These are phyloP conservation scores for Asterella californica DNA, from an alignment of 225 moss, liverwort and hornwort species.

Conservation along the genomic window DNA sequence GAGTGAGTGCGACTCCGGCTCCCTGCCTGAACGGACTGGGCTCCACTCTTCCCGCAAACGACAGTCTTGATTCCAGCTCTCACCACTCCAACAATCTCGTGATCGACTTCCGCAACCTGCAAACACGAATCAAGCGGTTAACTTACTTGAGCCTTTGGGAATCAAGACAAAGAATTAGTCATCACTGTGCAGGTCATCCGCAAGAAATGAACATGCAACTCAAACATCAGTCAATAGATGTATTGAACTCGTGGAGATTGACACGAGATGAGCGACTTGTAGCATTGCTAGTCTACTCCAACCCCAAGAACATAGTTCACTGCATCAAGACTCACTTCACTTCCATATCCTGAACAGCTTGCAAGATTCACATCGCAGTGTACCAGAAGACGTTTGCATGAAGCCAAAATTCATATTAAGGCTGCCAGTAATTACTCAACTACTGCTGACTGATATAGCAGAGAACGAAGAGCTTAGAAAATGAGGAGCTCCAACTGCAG, in stretches of 20 bases:
- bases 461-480: not conserved
- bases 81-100: slow-evolving; percentile 69
- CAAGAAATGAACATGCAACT: not conserved
- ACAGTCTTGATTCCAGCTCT: slow-evolving; percentile 86
- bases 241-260: not conserved
- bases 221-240: not conserved
- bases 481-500: not conserved
- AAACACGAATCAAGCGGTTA: not conserved
- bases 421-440: not conserved
- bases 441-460: not conserved
- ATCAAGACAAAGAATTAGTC: not conserved
- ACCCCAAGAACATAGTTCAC: not conserved
- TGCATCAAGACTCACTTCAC: not conserved
- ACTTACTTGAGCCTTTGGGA: not conserved
- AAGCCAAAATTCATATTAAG: not conserved
- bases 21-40: slow-evolving; percentile 12
- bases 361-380: not conserved
- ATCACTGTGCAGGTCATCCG: not conserved
- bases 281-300: not conserved
- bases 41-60: slow-evolving; percentile 53
- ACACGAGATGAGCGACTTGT: not conserved
- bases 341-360: not conserved
- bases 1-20: slow-evolving; percentile 2
- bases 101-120: slow-evolving; percentile 77
- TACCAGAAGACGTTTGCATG: not conserved